Percentiles rank a stretch among this genome's conserved stretches.
phyloP scores from a whole-genome alignment of 345 rosid genomes.

The Streptanthus diversifolius region DNA sequence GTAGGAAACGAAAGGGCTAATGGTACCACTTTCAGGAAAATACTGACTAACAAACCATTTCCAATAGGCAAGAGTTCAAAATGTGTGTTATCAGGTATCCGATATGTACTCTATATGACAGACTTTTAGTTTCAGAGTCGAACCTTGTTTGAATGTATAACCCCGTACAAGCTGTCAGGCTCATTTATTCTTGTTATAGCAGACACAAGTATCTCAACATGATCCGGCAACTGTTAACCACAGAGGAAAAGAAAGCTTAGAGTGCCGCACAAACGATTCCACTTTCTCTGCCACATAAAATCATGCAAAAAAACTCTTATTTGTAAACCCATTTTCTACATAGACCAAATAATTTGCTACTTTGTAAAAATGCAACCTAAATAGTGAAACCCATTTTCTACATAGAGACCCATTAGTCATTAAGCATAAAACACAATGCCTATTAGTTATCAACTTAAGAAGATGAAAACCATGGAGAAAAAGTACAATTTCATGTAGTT shows the following conservation, averaged over 20 bases:
- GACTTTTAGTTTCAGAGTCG: slow-evolving; percentile 19
- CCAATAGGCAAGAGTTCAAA: slow-evolving; percentile 5
- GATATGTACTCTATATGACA: neutral
- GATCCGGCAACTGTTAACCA: slow-evolving; percentile 61
- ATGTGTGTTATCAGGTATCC: slow-evolving; percentile 3
- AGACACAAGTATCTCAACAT: slow-evolving; percentile 76
- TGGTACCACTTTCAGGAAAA: slow-evolving; percentile 1
- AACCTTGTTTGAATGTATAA: slow-evolving; percentile 86
- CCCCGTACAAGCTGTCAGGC: slow-evolving; percentile 96
- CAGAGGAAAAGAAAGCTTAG: slow-evolving; percentile 12
- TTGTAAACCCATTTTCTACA: neutral
- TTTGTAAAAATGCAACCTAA: no score
- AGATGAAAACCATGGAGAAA: neutral
- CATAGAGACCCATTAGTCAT: neutral
- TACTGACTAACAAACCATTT: slow-evolving; percentile 4
- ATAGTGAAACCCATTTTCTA: neutral
- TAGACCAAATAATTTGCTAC: no score
- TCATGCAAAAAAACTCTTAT: neutral
- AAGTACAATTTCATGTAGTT: slow-evolving; percentile 4
- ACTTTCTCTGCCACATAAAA: neutral
- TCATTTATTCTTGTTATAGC: slow-evolving; percentile 89
- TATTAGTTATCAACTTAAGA: slow-evolving; percentile 15
- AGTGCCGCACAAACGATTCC: neutral
- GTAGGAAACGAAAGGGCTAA: neutral
- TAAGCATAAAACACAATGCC: slow-evolving; percentile 3